Evolutionary conservation across 2,329 filamentous ascomycete genomes (phyloP).

Genomic region (Sordariomycetes sp.): DNA sequence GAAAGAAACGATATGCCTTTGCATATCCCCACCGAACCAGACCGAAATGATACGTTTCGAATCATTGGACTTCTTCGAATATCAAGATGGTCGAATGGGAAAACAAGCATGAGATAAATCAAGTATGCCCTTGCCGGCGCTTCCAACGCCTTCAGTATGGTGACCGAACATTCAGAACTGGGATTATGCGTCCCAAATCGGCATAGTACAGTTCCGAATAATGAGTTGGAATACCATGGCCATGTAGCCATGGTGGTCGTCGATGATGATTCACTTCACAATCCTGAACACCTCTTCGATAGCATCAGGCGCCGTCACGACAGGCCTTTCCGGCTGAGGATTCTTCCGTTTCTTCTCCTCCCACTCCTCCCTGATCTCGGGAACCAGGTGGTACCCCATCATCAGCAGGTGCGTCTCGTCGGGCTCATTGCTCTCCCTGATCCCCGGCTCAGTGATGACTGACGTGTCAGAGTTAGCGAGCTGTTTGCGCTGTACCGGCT

Average conservation of each 20-base stretch:
- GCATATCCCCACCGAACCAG: neutral
- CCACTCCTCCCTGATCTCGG: neutral
- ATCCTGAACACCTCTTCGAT: neutral
- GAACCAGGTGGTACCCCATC: neutral
- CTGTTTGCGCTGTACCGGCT: neutral
- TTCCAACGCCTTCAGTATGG: neutral
- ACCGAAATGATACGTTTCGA: neutral
- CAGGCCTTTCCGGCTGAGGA: neutral
- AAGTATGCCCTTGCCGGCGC: no score
- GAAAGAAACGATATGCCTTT: neutral
- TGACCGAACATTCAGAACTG: neutral
- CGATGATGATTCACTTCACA: neutral
- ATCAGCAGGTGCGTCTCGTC: neutral
- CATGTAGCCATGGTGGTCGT: no score
- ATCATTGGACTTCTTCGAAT: neutral
- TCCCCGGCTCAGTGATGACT: neutral
- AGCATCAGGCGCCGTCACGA: neutral
- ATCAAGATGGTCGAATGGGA: no score
- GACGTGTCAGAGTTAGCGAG: neutral
- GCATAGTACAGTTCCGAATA: no score
- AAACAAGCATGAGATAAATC: no score
- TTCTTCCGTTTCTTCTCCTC: neutral
- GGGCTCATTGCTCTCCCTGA: neutral
- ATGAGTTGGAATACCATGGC: no score
- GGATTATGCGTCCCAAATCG: no score